Base-by-base conservation (phyloP, 2,329 filamentous ascomycete species). In the Fusarium austroafricanum region DNA sequence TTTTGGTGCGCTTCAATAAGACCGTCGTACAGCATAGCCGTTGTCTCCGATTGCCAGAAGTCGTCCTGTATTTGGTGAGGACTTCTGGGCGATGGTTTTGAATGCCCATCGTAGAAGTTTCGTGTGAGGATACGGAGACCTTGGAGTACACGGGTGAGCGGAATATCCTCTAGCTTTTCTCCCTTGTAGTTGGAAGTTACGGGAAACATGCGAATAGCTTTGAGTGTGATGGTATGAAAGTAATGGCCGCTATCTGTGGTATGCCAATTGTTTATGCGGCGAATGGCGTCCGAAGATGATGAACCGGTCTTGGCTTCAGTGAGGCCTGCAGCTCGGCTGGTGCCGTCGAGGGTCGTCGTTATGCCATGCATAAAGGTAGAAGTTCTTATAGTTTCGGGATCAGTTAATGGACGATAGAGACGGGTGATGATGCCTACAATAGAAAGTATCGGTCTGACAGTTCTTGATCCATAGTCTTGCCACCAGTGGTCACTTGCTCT, bases 31-130 rank as follows among this genome's bases (percentile, higher is more conserved):
- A n/a, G n/a, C n/a, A n/a, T n/a, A n/a, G n/a, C n/a, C n/a, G n/a
- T n/a, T n/a, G n/a, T n/a, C n/a, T n/a, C n/a, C n/a, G n/a, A n/a
- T 9, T 38, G 17, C 61, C 61, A 65, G 10, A 65, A 65, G 0
- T 50, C n/a, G 18, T 65, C 47, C 10, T 38, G 15, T 10, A 35
- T 14, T 9, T 40, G 20, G 2, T 14, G 12, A 7, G 3, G 10
- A 3, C 3, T 29, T 31, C 18, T 4, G 21, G 43, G 10, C 18
- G 15, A 11, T 23, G 31, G 15, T 17, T 35, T 35, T 17, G 26
- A 20, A 42, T 23, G 15, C 6, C 17, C 10, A 3, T 31, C 26
- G 1, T 40, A 26, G 2, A 47, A 53, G 4, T 17, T 18, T 4
- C 44, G 17, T 0, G 20, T 62, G 8, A 31, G 35, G 10, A 42